Conservation (phyloP, 2,329 filamentous ascomycete species). For the Sclerotinia spermophila region DNA sequence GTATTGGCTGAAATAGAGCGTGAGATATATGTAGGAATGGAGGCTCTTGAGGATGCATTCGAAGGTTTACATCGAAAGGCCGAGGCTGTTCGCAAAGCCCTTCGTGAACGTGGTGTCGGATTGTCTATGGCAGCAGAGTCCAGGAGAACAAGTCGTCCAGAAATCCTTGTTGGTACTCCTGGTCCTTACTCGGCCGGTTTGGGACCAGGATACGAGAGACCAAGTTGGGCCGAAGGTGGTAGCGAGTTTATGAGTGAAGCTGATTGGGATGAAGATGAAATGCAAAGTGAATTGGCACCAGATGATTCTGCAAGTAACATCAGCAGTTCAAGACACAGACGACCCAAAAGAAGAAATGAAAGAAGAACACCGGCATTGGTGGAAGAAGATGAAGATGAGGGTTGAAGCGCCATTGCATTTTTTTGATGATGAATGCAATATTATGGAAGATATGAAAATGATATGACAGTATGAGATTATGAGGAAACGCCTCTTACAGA, state of each 20-base stretch:
- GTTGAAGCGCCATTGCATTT: slow-evolving; percentile 19
- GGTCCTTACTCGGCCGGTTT: slow-evolving; percentile 36
- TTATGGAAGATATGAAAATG: slow-evolving; percentile 4
- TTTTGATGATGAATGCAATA: neutral
- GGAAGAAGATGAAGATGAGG: slow-evolving; percentile 63
- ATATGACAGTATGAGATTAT: slow-evolving; percentile 3
- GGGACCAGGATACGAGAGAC: slow-evolving; percentile 37
- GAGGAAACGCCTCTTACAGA: neutral
- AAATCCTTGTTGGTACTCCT: slow-evolving; percentile 42
- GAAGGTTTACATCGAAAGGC: slow-evolving; percentile 85
- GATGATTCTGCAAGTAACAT: slow-evolving; percentile 82
- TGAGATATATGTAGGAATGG: slow-evolving; percentile 92
- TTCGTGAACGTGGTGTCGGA: slow-evolving; percentile 79
- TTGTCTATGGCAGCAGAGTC: slow-evolving; percentile 44
- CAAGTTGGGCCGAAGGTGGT: slow-evolving; percentile 30
- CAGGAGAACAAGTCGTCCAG: slow-evolving; percentile 29
- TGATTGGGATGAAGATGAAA: slow-evolving; percentile 45
- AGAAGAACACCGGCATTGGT: slow-evolving; percentile 69
- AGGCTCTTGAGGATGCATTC: slow-evolving; percentile 88
- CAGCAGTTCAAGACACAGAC: slow-evolving; percentile 63
- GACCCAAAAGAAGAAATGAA: slow-evolving; percentile 65
- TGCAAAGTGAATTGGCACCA: slow-evolving; percentile 61
- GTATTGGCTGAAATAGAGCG: slow-evolving; percentile 87
- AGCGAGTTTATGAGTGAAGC: slow-evolving; percentile 47
- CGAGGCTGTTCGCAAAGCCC: slow-evolving; percentile 70